These are phyloP conservation scores for Coemansia biformis DNA, from an alignment of 192 early-diverging fungal species.

Conservation along the genomic window DNA sequence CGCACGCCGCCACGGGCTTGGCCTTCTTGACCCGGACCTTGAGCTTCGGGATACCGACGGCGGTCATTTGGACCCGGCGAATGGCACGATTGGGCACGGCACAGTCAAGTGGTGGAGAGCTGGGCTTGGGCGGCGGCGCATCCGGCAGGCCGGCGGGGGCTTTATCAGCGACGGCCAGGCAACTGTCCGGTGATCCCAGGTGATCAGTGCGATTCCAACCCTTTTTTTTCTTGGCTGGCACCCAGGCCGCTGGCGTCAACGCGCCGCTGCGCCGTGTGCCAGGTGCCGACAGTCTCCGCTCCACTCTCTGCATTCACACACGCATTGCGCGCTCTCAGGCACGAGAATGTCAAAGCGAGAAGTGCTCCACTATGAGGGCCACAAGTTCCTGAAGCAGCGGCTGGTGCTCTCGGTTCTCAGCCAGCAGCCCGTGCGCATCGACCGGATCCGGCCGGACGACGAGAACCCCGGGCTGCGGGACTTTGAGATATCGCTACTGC, in stretches of 20 bases:
- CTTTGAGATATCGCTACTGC: slow-evolving; percentile 85
- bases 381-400: slow-evolving; percentile 82
- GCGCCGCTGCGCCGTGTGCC: no score
- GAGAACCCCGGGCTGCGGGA: slow-evolving; percentile 84
- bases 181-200: no score
- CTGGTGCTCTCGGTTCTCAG: slow-evolving; percentile 83
- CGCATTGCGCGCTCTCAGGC: no score
- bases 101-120: no score
- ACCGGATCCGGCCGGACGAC: slow-evolving; percentile 83
- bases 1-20: slow-evolving; percentile 33
- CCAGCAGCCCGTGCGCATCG: slow-evolving; percentile 77
- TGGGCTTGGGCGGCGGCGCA: no score
- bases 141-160: no score
- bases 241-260: no score
- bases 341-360: slow-evolving; percentile 41
- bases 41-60: slow-evolving; percentile 39
- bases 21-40: slow-evolving; percentile 30
- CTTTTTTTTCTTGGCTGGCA: slow-evolving; percentile 10
- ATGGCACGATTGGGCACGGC: not conserved
- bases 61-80: slow-evolving; percentile 20
- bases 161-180: no score
- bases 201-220: no score
- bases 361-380: slow-evolving; percentile 62
- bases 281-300: no score
- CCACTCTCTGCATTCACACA: no score